Conservation (phyloP, 345 rosid species). For the Ceriops zippeliana region DNA sequence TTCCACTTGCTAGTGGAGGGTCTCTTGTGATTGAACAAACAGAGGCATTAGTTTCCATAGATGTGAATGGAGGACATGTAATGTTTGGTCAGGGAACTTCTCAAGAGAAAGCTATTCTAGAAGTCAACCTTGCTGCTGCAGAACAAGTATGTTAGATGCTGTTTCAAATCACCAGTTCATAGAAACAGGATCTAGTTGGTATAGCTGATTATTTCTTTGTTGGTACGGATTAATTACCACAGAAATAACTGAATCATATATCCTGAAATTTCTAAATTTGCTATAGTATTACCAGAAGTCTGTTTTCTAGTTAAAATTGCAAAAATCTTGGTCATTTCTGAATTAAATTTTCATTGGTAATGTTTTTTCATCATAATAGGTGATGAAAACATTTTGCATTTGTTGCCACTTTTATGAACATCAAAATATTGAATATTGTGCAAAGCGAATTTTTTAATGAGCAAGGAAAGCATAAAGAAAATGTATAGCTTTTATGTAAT, state of each 20-base stretch:
- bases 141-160: conserved; percentile 57
- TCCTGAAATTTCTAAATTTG: not conserved
- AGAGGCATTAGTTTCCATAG: conserved; percentile 95
- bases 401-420: no score
- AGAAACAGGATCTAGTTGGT: conserved; percentile 5
- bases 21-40: conserved; percentile 97
- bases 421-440: no score
- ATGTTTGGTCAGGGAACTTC: conserved; percentile 89
- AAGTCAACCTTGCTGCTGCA: conserved; percentile 91
- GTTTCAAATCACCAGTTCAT: conserved; percentile 1
- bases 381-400: no score
- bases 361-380: no score
- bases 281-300: not conserved
- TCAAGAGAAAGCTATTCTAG: conserved; percentile 86
- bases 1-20: conserved; percentile 83
- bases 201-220: not conserved
- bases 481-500: no score
- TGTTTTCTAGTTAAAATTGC: no score
- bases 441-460: no score
- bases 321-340: no score
- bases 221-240: not conserved
- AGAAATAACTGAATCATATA: not conserved
- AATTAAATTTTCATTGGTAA: no score
- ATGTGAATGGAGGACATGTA: conserved; percentile 97
- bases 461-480: no score